Evolutionary conservation across 371 early-diverging fungal genomes (phyloP).

Genomic region (Apophysomyces elegans): DNA sequence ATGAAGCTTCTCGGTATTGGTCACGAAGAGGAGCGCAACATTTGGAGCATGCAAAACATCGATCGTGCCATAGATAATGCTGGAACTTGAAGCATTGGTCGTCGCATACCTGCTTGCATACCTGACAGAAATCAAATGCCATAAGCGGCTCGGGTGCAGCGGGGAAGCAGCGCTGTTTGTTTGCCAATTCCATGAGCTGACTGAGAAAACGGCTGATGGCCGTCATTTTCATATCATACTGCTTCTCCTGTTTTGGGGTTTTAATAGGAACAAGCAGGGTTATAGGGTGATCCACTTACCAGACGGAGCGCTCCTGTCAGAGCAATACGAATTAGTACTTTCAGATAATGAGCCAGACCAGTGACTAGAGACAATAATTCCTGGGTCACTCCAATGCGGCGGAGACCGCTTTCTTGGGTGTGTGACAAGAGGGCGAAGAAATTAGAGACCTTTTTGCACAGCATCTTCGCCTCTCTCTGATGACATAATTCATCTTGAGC

Average conservation of each 20-base stretch:
- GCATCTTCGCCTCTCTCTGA: slow-evolving; percentile 86
- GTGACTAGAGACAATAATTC: slow-evolving; percentile 92
- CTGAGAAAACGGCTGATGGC: slow-evolving; percentile 65
- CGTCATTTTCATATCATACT: slow-evolving; percentile 24
- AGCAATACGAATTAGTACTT: slow-evolving; percentile 88
- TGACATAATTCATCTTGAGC: slow-evolving; percentile 64
- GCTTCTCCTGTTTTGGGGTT: slow-evolving; percentile 12
- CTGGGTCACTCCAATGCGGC: slow-evolving; percentile 80
- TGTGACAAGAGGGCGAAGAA: slow-evolving; percentile 91
- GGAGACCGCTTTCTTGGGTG: slow-evolving; percentile 69
- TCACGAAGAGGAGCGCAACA: slow-evolving; percentile 63
- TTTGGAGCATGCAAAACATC: slow-evolving; percentile 76
- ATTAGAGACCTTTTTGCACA: slow-evolving; percentile 89
- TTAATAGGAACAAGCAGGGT: not conserved
- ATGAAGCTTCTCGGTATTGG: slow-evolving; percentile 57
- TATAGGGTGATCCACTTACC: slow-evolving; percentile 41
- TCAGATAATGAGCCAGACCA: slow-evolving; percentile 91
- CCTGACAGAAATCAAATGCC: slow-evolving; percentile 76
- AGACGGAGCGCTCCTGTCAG: slow-evolving; percentile 86
- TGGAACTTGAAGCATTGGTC: slow-evolving; percentile 80
- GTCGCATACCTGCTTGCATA: slow-evolving; percentile 77
- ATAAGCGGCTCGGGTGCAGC: slow-evolving; percentile 29
- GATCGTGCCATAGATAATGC: slow-evolving; percentile 76
- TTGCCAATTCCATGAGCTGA: slow-evolving; percentile 66
- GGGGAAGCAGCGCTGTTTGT: slow-evolving; percentile 34